phyloP scores from a whole-genome alignment of 352 stramenopile species.

The Globisporangium viniferum region DNA sequence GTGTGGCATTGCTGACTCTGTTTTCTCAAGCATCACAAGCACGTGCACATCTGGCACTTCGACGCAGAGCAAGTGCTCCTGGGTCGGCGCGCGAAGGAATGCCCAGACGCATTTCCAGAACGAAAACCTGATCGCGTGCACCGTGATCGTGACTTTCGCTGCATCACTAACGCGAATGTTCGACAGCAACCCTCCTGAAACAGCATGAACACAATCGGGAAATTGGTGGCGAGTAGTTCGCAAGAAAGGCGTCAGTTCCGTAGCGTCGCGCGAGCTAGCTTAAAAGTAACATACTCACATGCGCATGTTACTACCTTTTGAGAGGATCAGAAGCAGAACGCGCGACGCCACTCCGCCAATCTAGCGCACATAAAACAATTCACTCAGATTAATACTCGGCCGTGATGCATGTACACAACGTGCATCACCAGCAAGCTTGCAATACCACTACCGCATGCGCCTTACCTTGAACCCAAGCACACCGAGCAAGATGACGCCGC shows the following conservation, averaged over 20 bases:
- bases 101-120: constrained; percentile 51
- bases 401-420: neutral
- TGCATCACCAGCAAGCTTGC: neutral
- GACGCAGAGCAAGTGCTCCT: constrained; percentile 40
- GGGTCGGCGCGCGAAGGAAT: constrained; percentile 46
- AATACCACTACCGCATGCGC: neutral
- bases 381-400: neutral
- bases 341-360: constrained; percentile 5
- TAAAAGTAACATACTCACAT: constrained; percentile 5
- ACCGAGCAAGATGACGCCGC: neutral
- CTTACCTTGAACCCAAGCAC: constrained; percentile 15
- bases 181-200: constrained; percentile 42
- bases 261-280: constrained; percentile 14
- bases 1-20: neutral
- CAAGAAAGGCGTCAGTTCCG: neutral
- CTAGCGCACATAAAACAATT: neutral
- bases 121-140: constrained; percentile 36
- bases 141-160: constrained; percentile 42
- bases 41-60: constrained; percentile 38
- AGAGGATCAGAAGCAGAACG: constrained; percentile 3
- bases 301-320: constrained; percentile 13
- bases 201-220: neutral
- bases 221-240: neutral
- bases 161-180: constrained; percentile 40
- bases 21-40: constrained; percentile 17